phyloP scores from a whole-genome alignment of 2,329 filamentous ascomycete genomes.

The Dactylellina cionopaga region DNA sequence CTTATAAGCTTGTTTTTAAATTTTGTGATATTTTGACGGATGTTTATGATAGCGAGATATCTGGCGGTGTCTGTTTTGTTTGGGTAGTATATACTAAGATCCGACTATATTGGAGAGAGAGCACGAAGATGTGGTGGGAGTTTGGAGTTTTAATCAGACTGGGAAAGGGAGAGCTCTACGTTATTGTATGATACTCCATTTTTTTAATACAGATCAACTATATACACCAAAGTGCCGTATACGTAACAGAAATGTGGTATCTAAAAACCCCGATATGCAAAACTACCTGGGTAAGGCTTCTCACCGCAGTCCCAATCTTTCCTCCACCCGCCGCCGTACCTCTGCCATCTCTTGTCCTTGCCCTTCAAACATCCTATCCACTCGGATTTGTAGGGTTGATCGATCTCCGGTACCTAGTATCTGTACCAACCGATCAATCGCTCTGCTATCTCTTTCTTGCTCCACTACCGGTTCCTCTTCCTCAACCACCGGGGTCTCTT shows the following conservation, averaged over 20 bases:
- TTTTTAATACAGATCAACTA: not conserved
- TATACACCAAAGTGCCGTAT: not conserved
- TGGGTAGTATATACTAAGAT: not conserved
- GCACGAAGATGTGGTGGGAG: no score
- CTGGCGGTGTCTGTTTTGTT: not conserved
- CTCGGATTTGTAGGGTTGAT: conserved; percentile 21
- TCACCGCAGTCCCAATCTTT: conserved; percentile 32
- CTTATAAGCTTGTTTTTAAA: no score
- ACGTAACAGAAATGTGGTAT: not conserved
- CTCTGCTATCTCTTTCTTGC: conserved; percentile 60
- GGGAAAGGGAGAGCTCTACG: not conserved
- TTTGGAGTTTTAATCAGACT: not conserved
- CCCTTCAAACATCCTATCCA: conserved; percentile 51
- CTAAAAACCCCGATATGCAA: not conserved
- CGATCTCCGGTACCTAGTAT: conserved; percentile 41
- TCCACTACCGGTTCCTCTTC: conserved; percentile 53
- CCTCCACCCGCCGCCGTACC: conserved; percentile 39
- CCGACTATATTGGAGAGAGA: not conserved
- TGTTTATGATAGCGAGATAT: not conserved
- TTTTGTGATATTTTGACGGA: no score
- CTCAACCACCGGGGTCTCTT: conserved; percentile 1
- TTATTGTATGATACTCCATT: not conserved
- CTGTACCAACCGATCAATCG: conserved; percentile 45
- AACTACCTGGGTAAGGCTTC: not conserved
- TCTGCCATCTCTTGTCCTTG: conserved; percentile 49